Conservation (phyloP, 2,329 filamentous ascomycete species). For the Fusarium burgessii region DNA sequence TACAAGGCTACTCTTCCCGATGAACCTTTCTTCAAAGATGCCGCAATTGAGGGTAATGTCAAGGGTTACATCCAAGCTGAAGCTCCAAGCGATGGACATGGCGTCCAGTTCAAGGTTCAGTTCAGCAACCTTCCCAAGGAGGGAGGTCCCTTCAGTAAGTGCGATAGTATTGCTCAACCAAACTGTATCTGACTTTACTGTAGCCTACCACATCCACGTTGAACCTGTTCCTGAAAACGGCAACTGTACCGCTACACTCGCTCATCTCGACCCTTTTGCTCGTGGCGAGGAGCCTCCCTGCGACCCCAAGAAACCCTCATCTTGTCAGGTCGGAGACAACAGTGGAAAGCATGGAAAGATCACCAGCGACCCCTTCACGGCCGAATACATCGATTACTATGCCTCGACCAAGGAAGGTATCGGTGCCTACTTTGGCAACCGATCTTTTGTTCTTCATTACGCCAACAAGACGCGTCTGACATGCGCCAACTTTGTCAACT, state of each 20-base stretch:
- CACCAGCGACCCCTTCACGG: slow-evolving; percentile 60
- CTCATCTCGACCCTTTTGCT: slow-evolving; percentile 77
- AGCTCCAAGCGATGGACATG: slow-evolving; percentile 62
- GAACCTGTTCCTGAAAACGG: slow-evolving; percentile 71
- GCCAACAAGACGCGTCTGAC: slow-evolving; percentile 72
- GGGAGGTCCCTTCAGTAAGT: slow-evolving; percentile 71
- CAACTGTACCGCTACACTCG: slow-evolving; percentile 76
- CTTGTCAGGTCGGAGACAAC: slow-evolving; percentile 82
- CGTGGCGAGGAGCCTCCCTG: slow-evolving; percentile 73
- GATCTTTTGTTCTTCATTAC: slow-evolving; percentile 73
- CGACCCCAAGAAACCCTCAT: slow-evolving; percentile 65
- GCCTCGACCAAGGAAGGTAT: slow-evolving; percentile 64
- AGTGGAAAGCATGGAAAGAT: slow-evolving; percentile 79
- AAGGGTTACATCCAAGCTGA: slow-evolving; percentile 64
- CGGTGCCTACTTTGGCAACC: slow-evolving; percentile 72
- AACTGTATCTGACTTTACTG: slow-evolving; percentile 13
- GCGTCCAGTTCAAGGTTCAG: slow-evolving; percentile 66
- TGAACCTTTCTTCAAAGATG: slow-evolving; percentile 62
- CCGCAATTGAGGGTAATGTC: slow-evolving; percentile 64
- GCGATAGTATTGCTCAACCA: not conserved
- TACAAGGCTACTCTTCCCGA: slow-evolving; percentile 70
- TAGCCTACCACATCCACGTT: slow-evolving; percentile 80
- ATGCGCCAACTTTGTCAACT: slow-evolving; percentile 70
- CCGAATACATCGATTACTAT: slow-evolving; percentile 67
- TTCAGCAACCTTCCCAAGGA: slow-evolving; percentile 69